Percentiles rank a stretch among this genome's conserved stretches.
phyloP scores from a whole-genome alignment of 352 stramenopile genomes.

The Blastocystis sp. region DNA sequence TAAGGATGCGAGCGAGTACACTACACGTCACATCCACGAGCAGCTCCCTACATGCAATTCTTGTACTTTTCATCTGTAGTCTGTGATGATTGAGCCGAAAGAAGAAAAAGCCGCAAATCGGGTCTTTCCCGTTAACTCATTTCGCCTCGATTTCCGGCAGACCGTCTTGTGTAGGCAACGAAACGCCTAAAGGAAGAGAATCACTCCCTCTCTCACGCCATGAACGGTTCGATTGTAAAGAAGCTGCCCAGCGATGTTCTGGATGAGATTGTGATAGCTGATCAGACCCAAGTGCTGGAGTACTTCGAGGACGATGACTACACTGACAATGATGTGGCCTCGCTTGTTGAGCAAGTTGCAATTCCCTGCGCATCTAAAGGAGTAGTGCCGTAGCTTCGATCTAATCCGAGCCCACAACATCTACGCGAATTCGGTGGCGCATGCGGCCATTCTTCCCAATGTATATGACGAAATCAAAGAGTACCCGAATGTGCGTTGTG shows the following conservation, averaged over 20 bases:
- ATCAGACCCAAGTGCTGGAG: conserved; percentile 52
- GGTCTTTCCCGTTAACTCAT: neutral
- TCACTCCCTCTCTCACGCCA: neutral
- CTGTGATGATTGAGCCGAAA: neutral
- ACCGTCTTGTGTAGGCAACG: neutral
- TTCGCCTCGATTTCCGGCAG: neutral
- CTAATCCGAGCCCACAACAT: conserved; percentile 48
- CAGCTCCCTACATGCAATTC: neutral
- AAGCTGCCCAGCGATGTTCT: conserved; percentile 34
- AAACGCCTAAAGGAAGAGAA: neutral
- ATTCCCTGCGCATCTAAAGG: neutral
- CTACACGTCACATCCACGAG: neutral
- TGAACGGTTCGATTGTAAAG: neutral
- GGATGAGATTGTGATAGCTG: conserved; percentile 39
- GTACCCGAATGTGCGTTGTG: neutral
- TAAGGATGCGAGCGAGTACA: neutral
- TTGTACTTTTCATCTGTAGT: neutral
- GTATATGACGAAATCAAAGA: conserved; percentile 50
- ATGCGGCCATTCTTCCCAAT: neutral
- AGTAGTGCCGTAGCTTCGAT: conserved; percentile 62
- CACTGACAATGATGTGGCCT: conserved; percentile 21
- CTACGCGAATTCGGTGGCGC: conserved; percentile 44
- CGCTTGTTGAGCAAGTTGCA: conserved; percentile 35
- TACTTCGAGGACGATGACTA: conserved; percentile 57
- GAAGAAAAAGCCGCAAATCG: neutral